Base-by-base conservation (phyloP, 805 yeast species). In the Metschnikowia lunata region DNA sequence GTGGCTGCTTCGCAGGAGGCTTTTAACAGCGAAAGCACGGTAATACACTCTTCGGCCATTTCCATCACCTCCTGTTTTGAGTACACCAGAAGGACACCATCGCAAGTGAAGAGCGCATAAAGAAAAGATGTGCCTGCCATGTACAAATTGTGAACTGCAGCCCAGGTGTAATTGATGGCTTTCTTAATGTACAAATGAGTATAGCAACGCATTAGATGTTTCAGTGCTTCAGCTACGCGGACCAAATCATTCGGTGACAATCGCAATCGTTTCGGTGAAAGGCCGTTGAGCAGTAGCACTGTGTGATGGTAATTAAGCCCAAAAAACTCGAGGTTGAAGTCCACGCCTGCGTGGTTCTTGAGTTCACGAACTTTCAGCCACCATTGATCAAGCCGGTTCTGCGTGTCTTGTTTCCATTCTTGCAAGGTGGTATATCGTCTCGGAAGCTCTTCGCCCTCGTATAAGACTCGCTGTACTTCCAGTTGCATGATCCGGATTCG, bases 41-140 rank as follows among this genome's bases (percentile, higher is more conserved):
- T 68, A 40, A 80, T 68, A 39, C 86, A 80, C 35, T 75, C 73
- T 26, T 69, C 70, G 23, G 85, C 79, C 30, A 82, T 71, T 37
- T 51, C 74, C 46, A 65, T 65, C 32, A 70, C 69, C 15, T 61
- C 79, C 18, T 71, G 69, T 15, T 79, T 51, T 1, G 74, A 60
- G 14, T 79, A 72, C 6, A 65, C 64, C 6, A 63, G 58, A 18
- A 83, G 61, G 2, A 76, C 78, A 37, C 72, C 75, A n/a, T 71
- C 71, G 31, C 86, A 78, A 59, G 84, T 84, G 60, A 85, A 88
- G 11, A 88, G 71, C 1, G 89, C 77, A 59, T 85, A 88, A 36
- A 89, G 67, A 54, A 80, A 88, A 1, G 96, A 84, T 26, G 91
- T 84, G 0, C 95, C 95, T 0, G 96, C 90, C 85, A 86, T 83